These are phyloP conservation scores for Lecanicillium sp. DNA, from an alignment of 2,329 filamentous ascomycete species.

Conservation along the genomic window DNA sequence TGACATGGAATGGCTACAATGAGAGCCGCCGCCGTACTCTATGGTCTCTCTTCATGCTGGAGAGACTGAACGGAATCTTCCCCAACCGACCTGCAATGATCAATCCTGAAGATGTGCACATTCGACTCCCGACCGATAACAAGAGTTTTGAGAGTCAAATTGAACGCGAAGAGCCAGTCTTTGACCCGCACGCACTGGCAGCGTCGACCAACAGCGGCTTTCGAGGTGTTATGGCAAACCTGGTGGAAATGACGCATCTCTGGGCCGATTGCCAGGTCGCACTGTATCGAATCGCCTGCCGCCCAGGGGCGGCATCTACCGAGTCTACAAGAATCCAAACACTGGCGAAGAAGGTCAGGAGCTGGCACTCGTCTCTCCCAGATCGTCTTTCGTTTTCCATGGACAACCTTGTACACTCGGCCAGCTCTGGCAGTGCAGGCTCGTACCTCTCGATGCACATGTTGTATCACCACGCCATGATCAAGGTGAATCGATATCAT, in stretches of 20 bases:
- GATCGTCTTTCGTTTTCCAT: slow-evolving; percentile 46
- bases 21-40: slow-evolving; percentile 66
- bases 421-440: slow-evolving; percentile 47
- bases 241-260: slow-evolving; percentile 57
- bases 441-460: slow-evolving; percentile 60
- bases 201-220: slow-evolving; percentile 20
- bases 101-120: slow-evolving; percentile 58
- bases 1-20: slow-evolving; percentile 51
- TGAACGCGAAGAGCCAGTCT: slow-evolving; percentile 53
- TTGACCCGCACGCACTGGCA: slow-evolving; percentile 41
- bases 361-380: slow-evolving; percentile 55
- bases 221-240: slow-evolving; percentile 50
- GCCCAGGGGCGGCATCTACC: slow-evolving; percentile 21
- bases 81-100: slow-evolving; percentile 49
- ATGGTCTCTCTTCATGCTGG: slow-evolving; percentile 65
- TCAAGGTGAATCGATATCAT: slow-evolving; percentile 60
- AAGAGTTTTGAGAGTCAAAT: slow-evolving; percentile 55
- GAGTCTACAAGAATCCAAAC: slow-evolving; percentile 35
- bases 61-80: slow-evolving; percentile 58
- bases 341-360: slow-evolving; percentile 45
- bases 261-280: slow-evolving; percentile 60
- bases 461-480: slow-evolving; percentile 57
- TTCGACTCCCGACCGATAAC: slow-evolving; percentile 58
- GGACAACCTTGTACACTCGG: slow-evolving; percentile 51
- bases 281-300: slow-evolving; percentile 38